Evolutionary conservation across 2,329 filamentous ascomycete species (phyloP).

Genomic region (Cytospora schulzeri): DNA sequence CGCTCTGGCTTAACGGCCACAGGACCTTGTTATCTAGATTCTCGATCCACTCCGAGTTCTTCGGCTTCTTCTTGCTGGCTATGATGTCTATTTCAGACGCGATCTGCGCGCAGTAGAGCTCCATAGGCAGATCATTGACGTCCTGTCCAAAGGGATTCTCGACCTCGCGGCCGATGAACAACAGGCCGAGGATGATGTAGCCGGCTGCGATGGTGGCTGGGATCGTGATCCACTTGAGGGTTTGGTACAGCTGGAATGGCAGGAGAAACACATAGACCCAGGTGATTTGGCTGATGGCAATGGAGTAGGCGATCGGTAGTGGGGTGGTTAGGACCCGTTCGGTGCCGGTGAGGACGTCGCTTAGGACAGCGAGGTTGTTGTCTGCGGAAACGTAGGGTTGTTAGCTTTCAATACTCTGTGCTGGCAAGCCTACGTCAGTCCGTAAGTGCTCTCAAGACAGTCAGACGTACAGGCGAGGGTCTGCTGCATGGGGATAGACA

Average conservation of each 20-base stretch:
- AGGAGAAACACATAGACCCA: conserved; percentile 74
- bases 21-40: conserved; percentile 42
- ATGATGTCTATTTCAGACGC: conserved; percentile 66
- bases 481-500: conserved; percentile 53
- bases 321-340: conserved; percentile 76
- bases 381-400: conserved; percentile 21
- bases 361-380: conserved; percentile 56
- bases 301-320: conserved; percentile 72
- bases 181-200: conserved; percentile 73
- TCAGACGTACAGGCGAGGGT: conserved; percentile 47
- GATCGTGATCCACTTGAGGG: conserved; percentile 69
- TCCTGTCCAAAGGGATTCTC: conserved; percentile 72
- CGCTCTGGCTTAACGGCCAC: conserved; percentile 46
- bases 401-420: background rate
- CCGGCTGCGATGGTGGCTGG: conserved; percentile 66
- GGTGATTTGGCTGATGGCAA: conserved; percentile 75
- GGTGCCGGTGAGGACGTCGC: conserved; percentile 66
- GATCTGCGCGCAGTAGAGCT: conserved; percentile 66
- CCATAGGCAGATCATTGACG: conserved; percentile 68
- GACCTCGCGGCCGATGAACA: conserved; percentile 68
- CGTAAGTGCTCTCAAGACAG: background rate
- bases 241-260: conserved; percentile 68
- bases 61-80: conserved; percentile 55
- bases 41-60: conserved; percentile 51
- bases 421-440: background rate